Percentiles rank a stretch among this genome's conserved stretches.
phyloP scores from a whole-genome alignment of 495 filamentous ascomycete species.

The Astrothelium subdiscretum region DNA sequence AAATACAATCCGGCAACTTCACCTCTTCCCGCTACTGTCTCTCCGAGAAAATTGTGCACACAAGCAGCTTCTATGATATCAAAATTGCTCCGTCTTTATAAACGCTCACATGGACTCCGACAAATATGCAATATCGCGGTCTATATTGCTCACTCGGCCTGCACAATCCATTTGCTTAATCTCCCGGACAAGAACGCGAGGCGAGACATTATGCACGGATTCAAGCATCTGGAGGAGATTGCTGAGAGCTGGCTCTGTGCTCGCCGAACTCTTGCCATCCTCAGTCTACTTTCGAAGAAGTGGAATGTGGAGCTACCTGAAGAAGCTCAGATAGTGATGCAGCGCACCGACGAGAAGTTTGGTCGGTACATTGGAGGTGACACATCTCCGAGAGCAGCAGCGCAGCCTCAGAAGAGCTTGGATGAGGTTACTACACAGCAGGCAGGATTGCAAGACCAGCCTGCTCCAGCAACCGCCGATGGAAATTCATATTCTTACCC shows the following conservation, averaged over 20 bases:
- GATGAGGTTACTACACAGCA: background rate
- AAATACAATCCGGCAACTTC: slow-evolving; percentile 74
- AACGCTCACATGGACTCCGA: slow-evolving; percentile 75
- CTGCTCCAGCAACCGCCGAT: background rate
- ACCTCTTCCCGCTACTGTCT: slow-evolving; percentile 77
- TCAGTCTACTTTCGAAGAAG: slow-evolving; percentile 72
- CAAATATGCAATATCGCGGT: slow-evolving; percentile 94
- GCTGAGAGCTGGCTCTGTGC: slow-evolving; percentile 91
- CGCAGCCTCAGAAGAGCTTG: background rate
- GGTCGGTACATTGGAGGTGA: slow-evolving; percentile 18
- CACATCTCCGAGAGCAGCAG: slow-evolving; percentile 12
- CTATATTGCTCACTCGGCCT: slow-evolving; percentile 88
- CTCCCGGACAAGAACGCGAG: slow-evolving; percentile 79
- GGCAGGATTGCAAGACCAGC: background rate
- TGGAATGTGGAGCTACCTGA: slow-evolving; percentile 83
- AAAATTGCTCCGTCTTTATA: slow-evolving; percentile 85
- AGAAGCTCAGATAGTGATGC: slow-evolving; percentile 64
- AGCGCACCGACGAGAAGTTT: slow-evolving; percentile 48
- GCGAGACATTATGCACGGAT: slow-evolving; percentile 76
- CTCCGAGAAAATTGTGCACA: slow-evolving; percentile 80
- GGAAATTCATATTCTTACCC: background rate
- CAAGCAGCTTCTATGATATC: slow-evolving; percentile 81
- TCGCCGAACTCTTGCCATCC: slow-evolving; percentile 68
- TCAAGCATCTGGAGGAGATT: slow-evolving; percentile 93
- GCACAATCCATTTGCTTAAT: slow-evolving; percentile 89